A percentile compares a stretch with the other conserved stretches of the same genome.
Evolutionary conservation across 768 basidiomycete species (phyloP).

Genomic region (Leccinum disarticulatum): DNA sequence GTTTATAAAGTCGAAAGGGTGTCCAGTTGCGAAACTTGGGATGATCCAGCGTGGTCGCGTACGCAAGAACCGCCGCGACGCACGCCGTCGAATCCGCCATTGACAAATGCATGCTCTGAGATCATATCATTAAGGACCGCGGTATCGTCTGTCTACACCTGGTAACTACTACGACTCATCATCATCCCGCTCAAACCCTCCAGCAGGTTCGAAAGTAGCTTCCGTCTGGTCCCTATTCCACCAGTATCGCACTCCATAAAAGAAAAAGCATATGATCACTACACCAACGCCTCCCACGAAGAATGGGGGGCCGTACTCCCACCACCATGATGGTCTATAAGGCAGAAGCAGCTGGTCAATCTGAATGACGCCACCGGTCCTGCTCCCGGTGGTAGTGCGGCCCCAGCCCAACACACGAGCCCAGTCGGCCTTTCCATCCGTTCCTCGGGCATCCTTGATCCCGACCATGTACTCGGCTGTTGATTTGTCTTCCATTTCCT

Average conservation of each 20-base stretch:
- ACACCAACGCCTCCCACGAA: conserved; percentile 60
- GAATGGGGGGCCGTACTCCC: conserved; percentile 69
- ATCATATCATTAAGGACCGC: background rate
- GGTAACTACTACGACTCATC: conserved; percentile 31
- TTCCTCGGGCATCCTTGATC: conserved; percentile 72
- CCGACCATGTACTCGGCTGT: conserved; percentile 56
- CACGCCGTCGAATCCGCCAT: conserved; percentile 91
- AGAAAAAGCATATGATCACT: conserved; percentile 62
- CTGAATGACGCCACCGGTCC: conserved; percentile 85
- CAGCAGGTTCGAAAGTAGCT: conserved; percentile 88
- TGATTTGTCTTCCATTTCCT: conserved; percentile 44
- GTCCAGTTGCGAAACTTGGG: conserved; percentile 51
- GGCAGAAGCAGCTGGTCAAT: conserved; percentile 84
- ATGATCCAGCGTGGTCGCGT: background rate
- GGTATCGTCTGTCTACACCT: conserved; percentile 17
- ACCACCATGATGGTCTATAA: conserved; percentile 86
- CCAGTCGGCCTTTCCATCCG: conserved; percentile 60
- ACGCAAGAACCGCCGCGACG: conserved; percentile 62
- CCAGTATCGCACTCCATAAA: conserved; percentile 65
- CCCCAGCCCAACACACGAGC: conserved; percentile 71
- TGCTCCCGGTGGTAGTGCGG: conserved; percentile 67
- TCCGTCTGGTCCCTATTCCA: conserved; percentile 79
- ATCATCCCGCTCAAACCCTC: conserved; percentile 69
- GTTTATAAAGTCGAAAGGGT: conserved; percentile 82
- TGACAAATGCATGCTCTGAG: conserved; percentile 44